Percentiles rank a stretch among this genome's conserved stretches.
Evolutionary conservation across 257 asterid species (phyloP).

Genomic region (Anisodus tanguticus): DNA sequence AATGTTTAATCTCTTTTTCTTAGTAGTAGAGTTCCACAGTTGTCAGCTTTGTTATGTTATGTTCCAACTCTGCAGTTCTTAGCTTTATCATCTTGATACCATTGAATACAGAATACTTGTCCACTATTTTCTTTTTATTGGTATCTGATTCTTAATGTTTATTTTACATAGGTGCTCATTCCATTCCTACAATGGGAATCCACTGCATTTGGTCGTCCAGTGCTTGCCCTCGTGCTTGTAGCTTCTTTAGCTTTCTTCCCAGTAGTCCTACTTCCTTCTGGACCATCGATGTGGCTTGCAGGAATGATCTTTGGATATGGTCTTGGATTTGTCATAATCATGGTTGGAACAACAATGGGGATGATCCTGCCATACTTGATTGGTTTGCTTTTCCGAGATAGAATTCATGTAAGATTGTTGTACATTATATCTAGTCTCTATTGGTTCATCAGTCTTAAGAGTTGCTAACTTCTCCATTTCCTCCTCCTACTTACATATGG

Average conservation of each 20-base stretch:
- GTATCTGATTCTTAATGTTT: not conserved
- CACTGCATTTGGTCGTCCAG: conserved; percentile 87
- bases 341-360: conserved; percentile 87
- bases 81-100: not conserved
- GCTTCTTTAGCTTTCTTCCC: conserved; percentile 89
- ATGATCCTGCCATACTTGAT: conserved; percentile 80
- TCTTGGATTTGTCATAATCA: conserved; percentile 79
- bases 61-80: not conserved
- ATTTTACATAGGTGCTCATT: conserved; percentile 59
- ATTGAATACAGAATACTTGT: not conserved
- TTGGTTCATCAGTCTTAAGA: not conserved
- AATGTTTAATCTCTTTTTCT: not conserved
- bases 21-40: not conserved
- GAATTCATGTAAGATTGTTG: conserved; percentile 66
- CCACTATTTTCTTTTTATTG: not conserved
- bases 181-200: conserved; percentile 94
- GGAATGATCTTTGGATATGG: conserved; percentile 98
- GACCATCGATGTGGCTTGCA: conserved; percentile 98
- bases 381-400: conserved; percentile 76
- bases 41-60: not conserved
- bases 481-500: not conserved
- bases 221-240: conserved; percentile 68
- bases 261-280: conserved; percentile 82
- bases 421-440: not conserved
- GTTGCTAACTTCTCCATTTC: not conserved